Evolutionary conservation across 2,329 filamentous ascomycete genomes (phyloP).

Genomic region (Lachnellula subtilissima): DNA sequence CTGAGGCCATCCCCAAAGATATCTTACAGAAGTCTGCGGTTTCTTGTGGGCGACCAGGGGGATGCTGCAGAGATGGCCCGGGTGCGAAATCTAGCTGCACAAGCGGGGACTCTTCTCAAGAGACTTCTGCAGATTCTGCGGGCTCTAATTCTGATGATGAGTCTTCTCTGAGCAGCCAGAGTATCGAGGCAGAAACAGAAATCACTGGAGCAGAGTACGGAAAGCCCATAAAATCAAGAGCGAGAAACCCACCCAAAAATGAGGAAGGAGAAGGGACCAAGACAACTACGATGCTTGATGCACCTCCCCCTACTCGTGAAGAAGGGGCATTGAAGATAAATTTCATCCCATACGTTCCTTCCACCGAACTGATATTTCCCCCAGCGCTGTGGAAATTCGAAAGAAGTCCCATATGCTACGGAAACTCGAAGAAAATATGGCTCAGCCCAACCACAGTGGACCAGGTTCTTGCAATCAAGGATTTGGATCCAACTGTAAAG

Average conservation of each 20-base stretch:
- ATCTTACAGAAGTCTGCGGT: constrained; percentile 49
- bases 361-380: constrained; percentile 94
- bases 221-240: constrained; percentile 21
- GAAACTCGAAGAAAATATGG: constrained; percentile 93
- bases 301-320: constrained; percentile 43
- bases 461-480: constrained; percentile 93
- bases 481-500: constrained; percentile 77
- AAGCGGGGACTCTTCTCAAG: constrained; percentile 36
- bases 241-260: constrained; percentile 1
- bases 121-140: constrained; percentile 2
- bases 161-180: constrained; percentile 12
- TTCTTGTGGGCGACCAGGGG: constrained; percentile 42
- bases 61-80: constrained; percentile 67
- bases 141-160: constrained; percentile 3
- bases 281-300: constrained; percentile 11
- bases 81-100: constrained; percentile 68
- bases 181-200: constrained; percentile 8
- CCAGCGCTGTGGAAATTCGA: constrained; percentile 78
- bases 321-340: constrained; percentile 53
- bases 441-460: constrained; percentile 81
- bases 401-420: constrained; percentile 77
- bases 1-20: constrained; percentile 12
- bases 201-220: constrained; percentile 16
- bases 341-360: constrained; percentile 90
- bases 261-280: constrained; percentile 13